phyloP scores from a whole-genome alignment of 768 basidiomycete species.

The Hydnomerulius pinastri region DNA sequence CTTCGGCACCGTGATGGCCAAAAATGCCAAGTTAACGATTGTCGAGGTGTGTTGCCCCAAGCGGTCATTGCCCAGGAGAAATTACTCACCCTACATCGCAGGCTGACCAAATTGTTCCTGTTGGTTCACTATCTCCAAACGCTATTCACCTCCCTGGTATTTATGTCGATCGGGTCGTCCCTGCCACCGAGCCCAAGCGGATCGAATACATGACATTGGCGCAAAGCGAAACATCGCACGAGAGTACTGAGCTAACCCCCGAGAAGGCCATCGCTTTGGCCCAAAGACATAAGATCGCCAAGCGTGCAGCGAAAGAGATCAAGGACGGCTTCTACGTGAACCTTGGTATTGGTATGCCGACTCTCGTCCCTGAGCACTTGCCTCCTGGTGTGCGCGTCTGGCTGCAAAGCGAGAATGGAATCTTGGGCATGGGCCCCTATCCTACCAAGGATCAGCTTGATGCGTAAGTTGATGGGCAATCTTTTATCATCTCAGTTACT shows the following conservation, averaged over 20 bases:
- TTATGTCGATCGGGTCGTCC: constrained; percentile 88
- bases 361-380: constrained; percentile 80
- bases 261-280: constrained; percentile 56
- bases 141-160: constrained; percentile 82
- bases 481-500: constrained; percentile 1
- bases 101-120: constrained; percentile 89
- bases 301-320: constrained; percentile 86
- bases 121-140: constrained; percentile 79
- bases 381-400: constrained; percentile 77
- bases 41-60: constrained; percentile 64
- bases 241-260: constrained; percentile 35
- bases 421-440: constrained; percentile 89
- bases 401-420: constrained; percentile 90
- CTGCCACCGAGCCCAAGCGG: constrained; percentile 70
- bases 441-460: constrained; percentile 79
- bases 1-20: constrained; percentile 85
- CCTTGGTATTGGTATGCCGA: constrained; percentile 90
- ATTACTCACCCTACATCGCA: constrained; percentile 27
- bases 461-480: constrained; percentile 53
- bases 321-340: constrained; percentile 88
- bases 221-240: constrained; percentile 37
- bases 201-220: constrained; percentile 79
- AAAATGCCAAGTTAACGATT: constrained; percentile 86
- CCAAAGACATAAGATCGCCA: constrained; percentile 74
- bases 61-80: constrained; percentile 6